Evolutionary conservation across 2,329 filamentous ascomycete species (phyloP).

Genomic region (Aspergillus sp.): DNA sequence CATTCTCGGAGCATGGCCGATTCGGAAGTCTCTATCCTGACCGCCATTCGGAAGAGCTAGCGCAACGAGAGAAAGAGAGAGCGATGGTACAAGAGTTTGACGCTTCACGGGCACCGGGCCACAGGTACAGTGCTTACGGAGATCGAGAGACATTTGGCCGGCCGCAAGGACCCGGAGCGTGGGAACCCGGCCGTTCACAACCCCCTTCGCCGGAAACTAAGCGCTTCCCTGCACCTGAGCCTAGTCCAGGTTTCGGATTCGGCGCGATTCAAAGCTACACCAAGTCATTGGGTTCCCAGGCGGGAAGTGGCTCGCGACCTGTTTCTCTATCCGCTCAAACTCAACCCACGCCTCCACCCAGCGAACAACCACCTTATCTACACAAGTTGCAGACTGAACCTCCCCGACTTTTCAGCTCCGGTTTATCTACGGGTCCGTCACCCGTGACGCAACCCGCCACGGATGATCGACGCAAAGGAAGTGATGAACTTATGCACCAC

Average conservation of each 20-base stretch:
- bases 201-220: constrained; percentile 33
- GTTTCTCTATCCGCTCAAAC: constrained; percentile 26
- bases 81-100: constrained; percentile 24
- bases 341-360: constrained; percentile 27
- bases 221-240: constrained; percentile 27
- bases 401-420: constrained; percentile 28
- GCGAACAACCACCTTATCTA: constrained; percentile 25
- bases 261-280: constrained; percentile 37
- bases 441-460: constrained; percentile 19
- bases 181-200: constrained; percentile 33
- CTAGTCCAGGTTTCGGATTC: constrained; percentile 29
- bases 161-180: constrained; percentile 22
- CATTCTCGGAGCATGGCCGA: constrained; percentile 26
- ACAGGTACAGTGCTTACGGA: constrained; percentile 26
- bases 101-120: constrained; percentile 17
- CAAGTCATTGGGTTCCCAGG: constrained; percentile 35
- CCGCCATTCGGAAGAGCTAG: constrained; percentile 29
- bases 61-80: constrained; percentile 29
- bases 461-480: constrained; percentile 40
- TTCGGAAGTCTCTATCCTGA: constrained; percentile 30
- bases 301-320: constrained; percentile 25
- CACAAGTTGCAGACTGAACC: constrained; percentile 25
- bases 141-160: constrained; percentile 25
- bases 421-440: constrained; percentile 23
- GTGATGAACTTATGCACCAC: constrained; percentile 53